Conservation (phyloP, 75 land plant species). For the Ceratopteris richardii region DNA sequence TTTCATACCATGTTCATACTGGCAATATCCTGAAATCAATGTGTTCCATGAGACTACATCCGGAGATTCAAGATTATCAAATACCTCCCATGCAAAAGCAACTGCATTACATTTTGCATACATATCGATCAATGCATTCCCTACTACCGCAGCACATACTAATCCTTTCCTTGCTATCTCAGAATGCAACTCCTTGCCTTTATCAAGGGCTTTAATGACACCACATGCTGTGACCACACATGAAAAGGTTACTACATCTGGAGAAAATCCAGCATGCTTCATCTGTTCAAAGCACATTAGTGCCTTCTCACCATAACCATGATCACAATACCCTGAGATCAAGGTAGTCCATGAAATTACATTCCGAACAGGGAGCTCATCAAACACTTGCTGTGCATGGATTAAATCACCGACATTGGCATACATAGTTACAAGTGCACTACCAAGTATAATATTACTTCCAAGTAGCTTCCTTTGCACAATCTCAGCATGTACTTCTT, state of each 20-base stretch:
- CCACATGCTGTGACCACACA: conserved; percentile 32
- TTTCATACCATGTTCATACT: background rate
- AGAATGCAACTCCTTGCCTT: conserved; percentile 30
- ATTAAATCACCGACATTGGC: background rate
- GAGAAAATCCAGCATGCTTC: conserved; percentile 20
- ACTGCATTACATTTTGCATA: conserved; percentile 29
- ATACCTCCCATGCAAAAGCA: conserved; percentile 18
- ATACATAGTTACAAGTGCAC: conserved; percentile 7
- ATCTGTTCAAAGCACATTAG: conserved; percentile 20
- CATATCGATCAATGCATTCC: conserved; percentile 42
- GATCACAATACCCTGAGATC: conserved; percentile 26
- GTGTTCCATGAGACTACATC: conserved; percentile 18
- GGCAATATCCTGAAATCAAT: conserved; percentile 4
- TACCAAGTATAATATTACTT: background rate
- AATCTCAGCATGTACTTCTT: background rate
- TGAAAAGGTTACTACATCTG: conserved; percentile 31
- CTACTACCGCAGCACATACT: conserved; percentile 13
- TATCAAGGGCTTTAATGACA: conserved; percentile 13
- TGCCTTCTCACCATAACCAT: conserved; percentile 18
- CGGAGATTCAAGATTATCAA: conserved; percentile 13
- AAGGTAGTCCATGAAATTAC: conserved; percentile 27
- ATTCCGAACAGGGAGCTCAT: background rate
- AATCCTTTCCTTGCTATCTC: conserved; percentile 17
- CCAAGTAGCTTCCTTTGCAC: background rate
- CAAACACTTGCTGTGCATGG: background rate